These are phyloP conservation scores for Boletus pseudo-olivaceus DNA, from an alignment of 768 basidiomycete genomes.

Conservation along the genomic window DNA sequence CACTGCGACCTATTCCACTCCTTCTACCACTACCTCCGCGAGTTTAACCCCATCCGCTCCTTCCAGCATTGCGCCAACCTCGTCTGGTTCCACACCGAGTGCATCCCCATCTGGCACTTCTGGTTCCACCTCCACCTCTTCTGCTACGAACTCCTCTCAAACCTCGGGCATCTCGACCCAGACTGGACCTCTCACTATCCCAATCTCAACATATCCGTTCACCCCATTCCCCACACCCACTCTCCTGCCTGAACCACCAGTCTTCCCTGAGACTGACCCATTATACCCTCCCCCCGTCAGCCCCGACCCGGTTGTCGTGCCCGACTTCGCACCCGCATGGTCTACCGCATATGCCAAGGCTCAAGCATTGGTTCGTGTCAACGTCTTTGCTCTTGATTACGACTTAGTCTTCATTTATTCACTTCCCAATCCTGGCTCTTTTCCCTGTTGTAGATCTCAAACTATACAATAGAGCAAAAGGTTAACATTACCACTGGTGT, in stretches of 20 bases:
- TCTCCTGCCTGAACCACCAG: slow-evolving; percentile 46
- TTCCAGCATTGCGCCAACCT: neutral
- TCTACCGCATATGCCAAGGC: slow-evolving; percentile 56
- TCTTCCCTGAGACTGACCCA: slow-evolving; percentile 56
- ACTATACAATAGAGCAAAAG: slow-evolving; percentile 60
- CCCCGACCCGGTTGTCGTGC: slow-evolving; percentile 35
- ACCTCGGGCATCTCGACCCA: slow-evolving; percentile 11
- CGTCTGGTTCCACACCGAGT: neutral
- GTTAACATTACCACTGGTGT: slow-evolving; percentile 63
- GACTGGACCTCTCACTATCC: slow-evolving; percentile 30
- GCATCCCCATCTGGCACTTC: neutral
- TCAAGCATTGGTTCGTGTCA: slow-evolving; percentile 42
- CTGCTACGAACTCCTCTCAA: slow-evolving; percentile 5
- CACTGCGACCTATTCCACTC: neutral
- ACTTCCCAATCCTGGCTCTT: neutral
- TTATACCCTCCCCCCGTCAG: slow-evolving; percentile 53
- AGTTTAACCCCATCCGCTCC: slow-evolving; percentile 4
- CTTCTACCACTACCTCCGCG: neutral
- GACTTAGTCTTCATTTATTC: neutral
- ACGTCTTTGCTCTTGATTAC: neutral
- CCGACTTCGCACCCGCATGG: slow-evolving; percentile 55
- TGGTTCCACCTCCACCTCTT: slow-evolving; percentile 8
- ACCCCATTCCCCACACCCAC: slow-evolving; percentile 61
- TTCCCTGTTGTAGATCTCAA: slow-evolving; percentile 34
- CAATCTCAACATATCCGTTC: slow-evolving; percentile 46